Base-by-base conservation (phyloP, 148 eudicot genomes). In the Agrostemma githago region DNA sequence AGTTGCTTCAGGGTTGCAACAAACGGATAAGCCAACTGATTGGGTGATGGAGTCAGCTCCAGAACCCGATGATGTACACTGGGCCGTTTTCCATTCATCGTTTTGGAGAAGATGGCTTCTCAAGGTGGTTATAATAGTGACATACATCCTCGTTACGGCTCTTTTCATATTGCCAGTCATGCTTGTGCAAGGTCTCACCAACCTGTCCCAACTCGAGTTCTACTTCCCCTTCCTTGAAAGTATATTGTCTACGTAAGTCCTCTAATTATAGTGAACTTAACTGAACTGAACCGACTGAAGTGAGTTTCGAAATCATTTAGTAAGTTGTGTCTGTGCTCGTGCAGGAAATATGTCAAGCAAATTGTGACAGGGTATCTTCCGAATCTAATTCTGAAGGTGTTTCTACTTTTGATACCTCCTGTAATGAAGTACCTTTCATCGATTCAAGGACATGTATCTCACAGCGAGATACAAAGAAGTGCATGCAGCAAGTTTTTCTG, bases 291-390 rank as follows among this genome's bases (percentile, higher is more conserved):
- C 53, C 26, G 16, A 26, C 34, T 26, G 1, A 26, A 26, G 34
- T 26, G 34, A 26, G 34, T 26, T 26, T 26, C 34, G 34, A 26
- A 26, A 26, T 79, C 68, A 75, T 43, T 48, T 11, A 46, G 6
- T 14, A 48, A 73, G 16, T 14, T 77, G 37, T 73, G 42, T 56
- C 0, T 63, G 9, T 74, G 62, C 46, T 74, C 20, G 38, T 86
- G 86, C 92, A 91, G 97, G 81, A 81, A 48, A 74, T 44, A 79
- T 66, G 54, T 91, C 64, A 81, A 83, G 66, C 79, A 84, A 78
- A 40, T 90, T 82, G 72, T 92, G 26, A 92, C 95, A 8, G 97
- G 97, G 68, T 92, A 90, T 76, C 92, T 92, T 76, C 97, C 97
- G 69, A 92, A 86, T 62, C 82, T 90, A 74, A 88, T 92, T 57